Evolutionary conservation across 176 grass and related monocot species (phyloP), one percentile per base, ranked within the genome.

Genomic region (Eleusine coracana): DNA sequence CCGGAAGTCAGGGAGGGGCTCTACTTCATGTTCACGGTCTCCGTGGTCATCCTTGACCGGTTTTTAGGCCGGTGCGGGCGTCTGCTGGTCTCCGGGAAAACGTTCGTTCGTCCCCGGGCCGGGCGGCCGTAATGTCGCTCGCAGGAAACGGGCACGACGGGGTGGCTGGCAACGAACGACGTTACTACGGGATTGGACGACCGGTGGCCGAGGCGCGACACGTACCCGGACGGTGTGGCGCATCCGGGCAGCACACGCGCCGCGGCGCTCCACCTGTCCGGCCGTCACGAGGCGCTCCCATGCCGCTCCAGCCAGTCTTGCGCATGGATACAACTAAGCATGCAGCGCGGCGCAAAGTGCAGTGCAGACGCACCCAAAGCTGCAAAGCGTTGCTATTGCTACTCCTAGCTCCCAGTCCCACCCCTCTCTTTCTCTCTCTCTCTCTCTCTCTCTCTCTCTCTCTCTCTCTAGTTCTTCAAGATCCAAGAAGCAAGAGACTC

Each of bases 191-290:
- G 62, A 14, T 25, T 54, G 85, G 71, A 3, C 64, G 29, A 13
- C 0, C 31, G 17, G 23, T 1, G 27, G 12, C 6, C 23, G 39
- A 21, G 20, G 64, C 36, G 55, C 77, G 64, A 82, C 83, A 85
- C 78, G 88, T 82, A 72, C 9, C 18, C 44, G 77, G 71, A 58
- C 14, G 76, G 27, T 79, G 76, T 72, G 75, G 41, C 70, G 75
- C 75, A 7, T 10, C n/a, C 12, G 40, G 48, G 67, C 70, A 70
- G 18, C 72, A 56, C 70, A 67, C 84, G 84, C 78, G 77, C 71
- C 65, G 55, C 45, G 77, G 71, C 77, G 17, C 65, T 85, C 82
- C 83, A 89, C 82, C 77, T 86, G 86, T 79, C 54, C 5, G 21
- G 28, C 67, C 73, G 63, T 80, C 88, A 72, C 82, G 44, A 70